A percentile compares a stretch with the other conserved stretches of the same genome.
phyloP scores from a whole-genome alignment of 2,329 filamentous ascomycete genomes.

The Talaromyces atroroseus region DNA sequence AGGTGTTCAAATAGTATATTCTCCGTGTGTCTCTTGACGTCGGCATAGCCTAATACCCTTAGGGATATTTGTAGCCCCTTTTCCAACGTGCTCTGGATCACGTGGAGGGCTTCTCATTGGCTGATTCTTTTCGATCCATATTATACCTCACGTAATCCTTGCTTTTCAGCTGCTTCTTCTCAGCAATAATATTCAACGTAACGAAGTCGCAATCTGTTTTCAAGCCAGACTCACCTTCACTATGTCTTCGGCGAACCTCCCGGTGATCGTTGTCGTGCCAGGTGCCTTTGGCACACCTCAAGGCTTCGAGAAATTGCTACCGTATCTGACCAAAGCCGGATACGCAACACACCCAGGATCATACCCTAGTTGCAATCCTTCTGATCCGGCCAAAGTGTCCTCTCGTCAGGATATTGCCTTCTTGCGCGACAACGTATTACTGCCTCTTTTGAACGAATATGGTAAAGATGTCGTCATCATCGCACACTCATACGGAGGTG shows the following conservation, averaged over 20 bases:
- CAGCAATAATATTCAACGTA: neutral
- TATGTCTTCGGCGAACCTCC: constrained; percentile 17
- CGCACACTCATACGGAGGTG: constrained; percentile 30
- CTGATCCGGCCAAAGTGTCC: constrained; percentile 17
- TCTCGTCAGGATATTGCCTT: constrained; percentile 21
- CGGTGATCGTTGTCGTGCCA: constrained; percentile 25
- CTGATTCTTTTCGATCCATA: no score
- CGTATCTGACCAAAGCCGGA: constrained; percentile 18
- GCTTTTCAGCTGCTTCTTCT: neutral
- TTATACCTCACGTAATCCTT: no score
- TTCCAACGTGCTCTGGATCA: no score
- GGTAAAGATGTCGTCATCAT: constrained; percentile 27
- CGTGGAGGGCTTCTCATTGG: no score
- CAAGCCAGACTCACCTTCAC: neutral
- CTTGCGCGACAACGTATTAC: constrained; percentile 25
- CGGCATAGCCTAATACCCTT: no score
- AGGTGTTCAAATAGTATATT: no score
- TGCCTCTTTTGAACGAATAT: constrained; percentile 18
- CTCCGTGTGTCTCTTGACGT: no score
- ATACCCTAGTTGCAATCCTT: constrained; percentile 2
- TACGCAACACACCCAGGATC: constrained; percentile 18
- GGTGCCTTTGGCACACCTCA: constrained; percentile 25
- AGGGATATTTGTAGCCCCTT: no score
- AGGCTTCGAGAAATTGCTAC: constrained; percentile 21
- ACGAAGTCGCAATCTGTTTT: neutral